These are phyloP conservation scores for Glebionis coronaria DNA, from an alignment of 129 eudicot species.

Conservation along the genomic window DNA sequence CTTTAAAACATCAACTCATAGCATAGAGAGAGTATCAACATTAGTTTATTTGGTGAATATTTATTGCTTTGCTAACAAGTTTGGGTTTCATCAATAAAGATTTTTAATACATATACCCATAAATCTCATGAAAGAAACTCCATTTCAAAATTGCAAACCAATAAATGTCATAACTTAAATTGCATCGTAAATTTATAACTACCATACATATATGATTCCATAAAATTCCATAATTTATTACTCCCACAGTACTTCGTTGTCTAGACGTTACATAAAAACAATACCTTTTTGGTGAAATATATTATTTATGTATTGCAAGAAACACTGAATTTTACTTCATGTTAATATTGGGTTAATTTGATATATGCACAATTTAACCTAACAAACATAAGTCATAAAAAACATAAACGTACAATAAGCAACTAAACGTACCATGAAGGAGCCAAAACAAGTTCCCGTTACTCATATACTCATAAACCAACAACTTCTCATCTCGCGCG, in stretches of 20 bases:
- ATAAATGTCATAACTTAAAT: not conserved
- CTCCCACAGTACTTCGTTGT: too few relatives aligned
- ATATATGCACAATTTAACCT: too few relatives aligned
- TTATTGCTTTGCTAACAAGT: not conserved
- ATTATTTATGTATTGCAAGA: too few relatives aligned
- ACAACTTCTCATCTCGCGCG: conserved; percentile 48
- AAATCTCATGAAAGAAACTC: not conserved
- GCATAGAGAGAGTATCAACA: not conserved
- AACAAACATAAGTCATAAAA: too few relatives aligned
- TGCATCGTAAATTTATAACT: not conserved
- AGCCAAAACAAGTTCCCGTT: conserved; percentile 62
- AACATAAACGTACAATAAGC: too few relatives aligned
- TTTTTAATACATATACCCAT: not conserved
- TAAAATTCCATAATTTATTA: too few relatives aligned
- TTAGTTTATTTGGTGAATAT: not conserved
- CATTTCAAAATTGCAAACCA: not conserved
- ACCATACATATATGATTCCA: not conserved
- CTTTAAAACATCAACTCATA: too few relatives aligned
- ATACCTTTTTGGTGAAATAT: too few relatives aligned
- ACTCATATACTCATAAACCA: conserved; percentile 49
- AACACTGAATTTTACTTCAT: too few relatives aligned
- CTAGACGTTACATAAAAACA: too few relatives aligned
- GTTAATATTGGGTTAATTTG: not conserved
- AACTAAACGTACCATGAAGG: conserved; percentile 58
- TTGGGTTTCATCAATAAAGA: not conserved